Evolutionary conservation across 306 rosid species (phyloP).

Genomic region (Fragaria nilgerrensis): DNA sequence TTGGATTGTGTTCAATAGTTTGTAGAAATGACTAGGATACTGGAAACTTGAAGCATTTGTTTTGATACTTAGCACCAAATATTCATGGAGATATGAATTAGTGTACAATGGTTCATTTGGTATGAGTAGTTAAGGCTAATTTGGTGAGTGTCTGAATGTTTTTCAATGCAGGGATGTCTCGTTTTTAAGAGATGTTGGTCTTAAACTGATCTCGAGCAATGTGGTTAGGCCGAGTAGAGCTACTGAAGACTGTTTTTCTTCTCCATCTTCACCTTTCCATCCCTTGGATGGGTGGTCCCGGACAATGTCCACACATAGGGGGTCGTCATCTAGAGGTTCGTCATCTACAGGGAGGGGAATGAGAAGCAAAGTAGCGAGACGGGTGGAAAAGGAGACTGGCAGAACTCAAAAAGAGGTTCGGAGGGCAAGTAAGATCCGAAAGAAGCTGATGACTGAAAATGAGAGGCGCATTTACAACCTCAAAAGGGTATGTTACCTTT

Average conservation of each 20-base stretch:
- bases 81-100: not conserved
- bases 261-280: constrained; percentile 34
- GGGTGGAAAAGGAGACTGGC: constrained; percentile 91
- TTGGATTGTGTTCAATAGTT: not conserved
- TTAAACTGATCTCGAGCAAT: constrained; percentile 35
- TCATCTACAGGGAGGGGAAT: constrained; percentile 77
- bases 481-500: constrained; percentile 63
- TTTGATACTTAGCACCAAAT: not conserved
- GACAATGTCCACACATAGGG: constrained; percentile 56
- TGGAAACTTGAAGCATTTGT: not conserved
- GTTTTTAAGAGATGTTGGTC: constrained; percentile 32
- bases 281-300: constrained; percentile 51
- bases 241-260: constrained; percentile 29
- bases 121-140: not conserved
- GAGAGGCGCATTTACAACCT: constrained; percentile 88
- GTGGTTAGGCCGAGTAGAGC: constrained; percentile 26
- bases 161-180: constrained; percentile 41
- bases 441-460: constrained; percentile 93
- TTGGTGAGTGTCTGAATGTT: constrained; percentile 1
- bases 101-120: not conserved
- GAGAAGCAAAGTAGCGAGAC: constrained; percentile 89
- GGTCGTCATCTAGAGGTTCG: constrained; percentile 55
- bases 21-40: not conserved
- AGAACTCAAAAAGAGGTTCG: constrained; percentile 85
- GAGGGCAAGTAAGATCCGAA: constrained; percentile 75